Base-by-base conservation (phyloP, 192 early-diverging fungal species). In the Coemansia sp. region DNA sequence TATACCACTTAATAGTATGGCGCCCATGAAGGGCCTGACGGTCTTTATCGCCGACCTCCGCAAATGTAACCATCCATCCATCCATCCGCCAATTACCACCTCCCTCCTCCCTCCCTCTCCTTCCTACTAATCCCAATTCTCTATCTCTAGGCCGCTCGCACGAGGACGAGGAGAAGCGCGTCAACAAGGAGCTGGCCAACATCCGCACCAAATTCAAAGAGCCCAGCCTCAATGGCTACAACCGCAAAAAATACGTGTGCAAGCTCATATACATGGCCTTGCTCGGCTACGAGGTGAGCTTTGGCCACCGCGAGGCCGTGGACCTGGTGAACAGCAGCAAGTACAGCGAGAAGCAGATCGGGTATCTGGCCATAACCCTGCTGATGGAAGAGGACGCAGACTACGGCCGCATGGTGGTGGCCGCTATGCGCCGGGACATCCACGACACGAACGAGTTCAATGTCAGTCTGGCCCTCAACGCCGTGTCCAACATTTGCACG, bases 181-280 rank as follows among this genome's bases (percentile, higher is more conserved):
- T 99, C 64, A 98, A 99, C 86, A 98, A 97, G 78, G 98, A 99
- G 79, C 89, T 99, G 84, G 96, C 96, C 61, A 99, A 99, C 84
- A 99, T 99, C 67, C 87, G 98, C 17, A 87, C 94, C 46, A 98
- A 99, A 84, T 99, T 99, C 85, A 79, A 97, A 87, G 98, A 98
- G 70, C 83, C 90, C 17, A 90, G 75, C 60, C 77, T 99, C 62
- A 96, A 93, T 79, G 97, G 98, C 32, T 99, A 99, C 86, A 94
- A 99, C 76, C 96, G 96, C 84, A 98, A 97, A 85, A 99, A 99
- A 71, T 99, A 99, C 78, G 95, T 99, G 43, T 94, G 93, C 84
- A 99, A 99, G 81, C 86, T 99, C 17, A 74, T 99, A 46, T 99
- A 99, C 86, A 99, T 99, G 94, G 97, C 96, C 67, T 93, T 99